Evolutionary conservation across 73 alveolate genomes (phyloP), one percentile per base, ranked within the genome.

Genomic region (Stentor roeselii): DNA sequence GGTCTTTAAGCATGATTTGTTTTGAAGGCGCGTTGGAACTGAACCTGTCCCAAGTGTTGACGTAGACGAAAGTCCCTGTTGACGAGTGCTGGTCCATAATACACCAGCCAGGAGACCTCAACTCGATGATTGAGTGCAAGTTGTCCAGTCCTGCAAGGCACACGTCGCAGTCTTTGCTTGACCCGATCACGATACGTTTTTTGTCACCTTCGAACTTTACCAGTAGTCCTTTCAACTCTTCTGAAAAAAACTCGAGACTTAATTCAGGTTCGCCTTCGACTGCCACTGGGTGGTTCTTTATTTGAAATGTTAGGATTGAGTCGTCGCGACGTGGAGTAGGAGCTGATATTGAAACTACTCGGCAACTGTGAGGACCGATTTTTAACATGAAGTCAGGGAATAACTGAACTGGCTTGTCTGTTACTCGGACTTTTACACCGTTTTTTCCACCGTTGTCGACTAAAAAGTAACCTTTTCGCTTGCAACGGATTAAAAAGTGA

Each of bases 61-160:
- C 80, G 0, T 21, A 67, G 34, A 67, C 37, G 27, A 15, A 67
- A 67, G 80, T 67, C 42, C 80, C 80, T 27, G 80, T 21, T 2
- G 80, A 32, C 34, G 80, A 67, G 34, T 67, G 80, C n/a, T 67
- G n/a, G 34, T 67, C 80, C 11, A 67, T 67, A 21, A 67, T 21
- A 67, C 37, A 21, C 80, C 80, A 67, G 3, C 80, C 80, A 67
- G 27, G 15, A 30, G 80, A 67, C 34, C 80, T 67, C 41, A 67
- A 40, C 2, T 67, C 80, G 34, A 67, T 67, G 11, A 21, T 67
- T 27, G 80, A 36, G 34, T 67, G 80, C 21, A 0, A 0, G 21
- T 6, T 11, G 21, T 50, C 67, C 6, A 21, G 6, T 50, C 67
- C 21, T 50, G 67, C 30, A 6, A 50, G 21, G 6, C 6, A 11